Evolutionary conservation across 164 flowering plant species (phyloP), one percentile per base, ranked within the genome.

Genomic region (Tetrastigma voinierianum): DNA sequence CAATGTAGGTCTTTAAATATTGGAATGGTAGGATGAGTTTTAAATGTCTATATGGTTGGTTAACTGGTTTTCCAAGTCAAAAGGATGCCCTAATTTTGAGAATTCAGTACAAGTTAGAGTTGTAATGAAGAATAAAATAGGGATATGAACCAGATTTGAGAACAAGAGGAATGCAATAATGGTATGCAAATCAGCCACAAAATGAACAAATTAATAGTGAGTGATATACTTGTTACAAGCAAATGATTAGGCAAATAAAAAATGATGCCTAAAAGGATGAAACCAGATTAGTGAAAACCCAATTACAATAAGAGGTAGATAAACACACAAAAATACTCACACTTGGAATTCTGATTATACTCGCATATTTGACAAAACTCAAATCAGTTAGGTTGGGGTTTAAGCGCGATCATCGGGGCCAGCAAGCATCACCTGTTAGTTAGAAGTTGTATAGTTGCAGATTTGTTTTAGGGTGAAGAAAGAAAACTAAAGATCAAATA

Each of bases 321-420:
- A 62, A 49, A 59, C 61, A 69, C 74, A 64, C 59, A 57, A 45
- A 19, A 48, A n/a, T 51, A 11, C 72, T 66, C 74, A 68, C 73
- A 65, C 65, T 46, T 25, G 60, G 51, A 68, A 74, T 56, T 71
- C 62, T 46, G 63, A 25, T 67, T 49, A 32, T 47, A 70, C 69
- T 54, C 67, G 19, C 65, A 62, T 32, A 52, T 55, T 52, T 19
- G 12, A 4, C 9, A 47, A 53, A 65, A 12, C 49, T 72, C 63
- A 32, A 32, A 61, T 73, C 62, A 66, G 68, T 75, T 60, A 67
- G 70, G 44, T 59, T 58, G 45, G 19, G 59, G 46, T 64, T 63
- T 71, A 76, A 55, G 58, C 68, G 70, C 46, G 69, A 62, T 82
- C 83, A 53, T 76, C 85, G 18, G 85, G 85, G 24, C 85, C 83